Conservation (phyloP, 140 eudicot genomes). For the Erigeron philadelphicus region DNA sequence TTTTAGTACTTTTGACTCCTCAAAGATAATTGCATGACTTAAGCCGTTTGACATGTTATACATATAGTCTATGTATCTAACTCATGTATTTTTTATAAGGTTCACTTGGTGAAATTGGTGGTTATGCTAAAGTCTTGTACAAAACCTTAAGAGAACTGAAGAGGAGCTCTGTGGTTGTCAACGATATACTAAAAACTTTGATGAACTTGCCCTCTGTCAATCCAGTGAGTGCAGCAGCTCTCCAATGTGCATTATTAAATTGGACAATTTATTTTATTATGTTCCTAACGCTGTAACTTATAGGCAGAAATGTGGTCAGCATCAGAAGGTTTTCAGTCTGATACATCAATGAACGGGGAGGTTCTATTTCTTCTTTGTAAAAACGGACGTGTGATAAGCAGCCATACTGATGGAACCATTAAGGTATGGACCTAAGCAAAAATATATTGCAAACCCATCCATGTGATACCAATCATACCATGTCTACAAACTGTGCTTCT, state of each 20-base stretch:
- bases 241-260: not conserved
- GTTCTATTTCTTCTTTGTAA: conserved; percentile 52
- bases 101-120: conserved; percentile 58
- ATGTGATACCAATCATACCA: too few species aligned
- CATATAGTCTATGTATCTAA: not conserved
- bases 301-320: conserved; percentile 75
- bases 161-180: conserved; percentile 47
- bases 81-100: conserved; percentile 31
- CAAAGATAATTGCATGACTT: too few species aligned
- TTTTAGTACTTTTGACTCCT: too few species aligned
- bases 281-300: conserved; percentile 11
- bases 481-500: too few species aligned
- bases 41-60: too few species aligned
- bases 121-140: conserved; percentile 56
- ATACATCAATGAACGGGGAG: conserved; percentile 61
- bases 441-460: too few species aligned
- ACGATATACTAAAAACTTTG: conserved; percentile 63
- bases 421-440: conserved; percentile 33
- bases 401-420: conserved; percentile 83
- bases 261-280: not conserved
- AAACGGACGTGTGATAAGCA: conserved; percentile 57
- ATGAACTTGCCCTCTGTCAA: conserved; percentile 64
- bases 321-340: conserved; percentile 57
- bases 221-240: conserved; percentile 44
- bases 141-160: conserved; percentile 59